Base-by-base conservation (phyloP, 805 yeast genomes). In the Kazachstania psychrophila region DNA sequence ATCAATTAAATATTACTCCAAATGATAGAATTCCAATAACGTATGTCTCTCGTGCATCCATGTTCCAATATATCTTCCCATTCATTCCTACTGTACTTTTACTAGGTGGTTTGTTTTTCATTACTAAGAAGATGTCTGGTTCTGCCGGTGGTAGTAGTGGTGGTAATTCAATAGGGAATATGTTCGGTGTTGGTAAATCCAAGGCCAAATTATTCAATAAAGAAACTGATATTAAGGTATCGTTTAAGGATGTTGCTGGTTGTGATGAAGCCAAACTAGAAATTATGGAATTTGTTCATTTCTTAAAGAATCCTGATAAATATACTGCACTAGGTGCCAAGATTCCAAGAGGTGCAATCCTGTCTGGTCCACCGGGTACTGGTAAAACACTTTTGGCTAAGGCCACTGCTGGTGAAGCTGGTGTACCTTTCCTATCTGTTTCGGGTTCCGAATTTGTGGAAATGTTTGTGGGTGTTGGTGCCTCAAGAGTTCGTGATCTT, bases 381-480 rank as follows among this genome's bases (percentile, higher is more conserved):
- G 96, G 96, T 75, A 87, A 87, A 61, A 87, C 96, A 0, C 63
- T 87, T 44, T 64, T 87, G 39, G 96, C 96, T 17, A 86, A 83
- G 59, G 96, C 96, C 10, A 87, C 96, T 18, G 96, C 96, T 2
- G 96, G 96, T 49, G 96, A 87, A 59, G 95, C 96, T 2, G 92
- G 85, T 34, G 96, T 87, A 35, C 95, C 96, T 18, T 87, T 87
- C 58, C 77, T 77, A 46, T 79, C 92, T 16, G 95, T 87, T 6
- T 81, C 94, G 1, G 96, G 95, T 50, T 85, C 95, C 11, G 96
- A 87, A 58, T 87, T 87, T 48, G 94, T 86, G n/a, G 95, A 87
- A 60, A 87, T 87, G 95, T 87, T 84, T 67, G 94, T 84, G 15
- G 96, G 96, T 64, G 95, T 87, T 18, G 96, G 96, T 65, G 95